Conservation (phyloP, 495 filamentous ascomycete species). For the Hypoxylon subgilvum region DNA sequence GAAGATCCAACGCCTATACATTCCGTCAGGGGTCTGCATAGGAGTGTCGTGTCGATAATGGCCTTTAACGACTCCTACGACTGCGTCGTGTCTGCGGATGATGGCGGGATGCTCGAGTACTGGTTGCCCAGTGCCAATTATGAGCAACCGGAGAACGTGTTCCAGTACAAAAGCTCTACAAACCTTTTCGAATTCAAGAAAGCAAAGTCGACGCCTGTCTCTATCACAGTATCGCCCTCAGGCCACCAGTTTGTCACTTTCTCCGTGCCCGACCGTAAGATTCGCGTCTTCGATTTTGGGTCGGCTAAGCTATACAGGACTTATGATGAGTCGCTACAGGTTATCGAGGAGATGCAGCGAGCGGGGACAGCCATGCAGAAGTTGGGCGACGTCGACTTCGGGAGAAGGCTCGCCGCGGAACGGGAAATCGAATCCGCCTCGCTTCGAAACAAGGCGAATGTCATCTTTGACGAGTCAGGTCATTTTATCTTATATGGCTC, state of each 20-base stretch:
- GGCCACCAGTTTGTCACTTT: constrained; percentile 85
- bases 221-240: constrained; percentile 85
- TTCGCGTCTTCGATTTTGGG: constrained; percentile 91
- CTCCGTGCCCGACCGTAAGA: constrained; percentile 90
- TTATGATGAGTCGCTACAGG: constrained; percentile 90
- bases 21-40: constrained; percentile 74
- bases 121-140: constrained; percentile 82
- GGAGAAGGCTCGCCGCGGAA: constrained; percentile 84
- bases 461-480: constrained; percentile 94
- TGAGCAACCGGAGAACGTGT: constrained; percentile 91
- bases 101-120: constrained; percentile 95
- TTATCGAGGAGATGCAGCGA: constrained; percentile 91
- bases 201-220: constrained; percentile 81
- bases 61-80: constrained; percentile 88
- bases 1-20: constrained; percentile 77
- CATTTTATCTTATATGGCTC: constrained; percentile 95
- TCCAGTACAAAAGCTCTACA: constrained; percentile 87
- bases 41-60: constrained; percentile 78
- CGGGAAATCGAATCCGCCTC: constrained; percentile 74
- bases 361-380: constrained; percentile 79
- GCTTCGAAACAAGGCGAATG: constrained; percentile 75
- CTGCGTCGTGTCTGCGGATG: constrained; percentile 87
- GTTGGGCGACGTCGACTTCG: constrained; percentile 89
- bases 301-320: constrained; percentile 86
- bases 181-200: constrained; percentile 97